Base-by-base conservation (phyloP, 345 rosid species). In the Ceriops decandra region DNA sequence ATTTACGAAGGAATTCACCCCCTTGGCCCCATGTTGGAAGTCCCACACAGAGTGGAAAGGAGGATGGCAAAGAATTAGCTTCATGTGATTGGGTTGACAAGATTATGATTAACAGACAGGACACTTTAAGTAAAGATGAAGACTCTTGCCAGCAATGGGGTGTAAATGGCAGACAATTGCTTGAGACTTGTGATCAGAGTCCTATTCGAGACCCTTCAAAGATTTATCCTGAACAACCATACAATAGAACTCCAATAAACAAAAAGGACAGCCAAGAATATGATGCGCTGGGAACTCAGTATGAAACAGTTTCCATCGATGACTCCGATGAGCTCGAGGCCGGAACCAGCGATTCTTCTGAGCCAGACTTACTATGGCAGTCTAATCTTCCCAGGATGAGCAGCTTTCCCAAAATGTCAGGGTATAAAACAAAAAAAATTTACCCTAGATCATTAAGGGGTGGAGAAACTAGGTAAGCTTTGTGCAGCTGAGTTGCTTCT, bases 301-400 rank as follows among this genome's bases (percentile, higher is more conserved):
- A 27, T 2, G 89, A 82, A 56, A 36, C 30, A 21, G 74, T 62
- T 15, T 77, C 73, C 6, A 77, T 72, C 0, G 76, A 77, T 31
- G 80, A 60, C 47, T 77, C 76, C 22, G 80, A 77, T 8, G 79
- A 70, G 28, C 70, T 76, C 10, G 80, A 77, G 19, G 73, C 73
- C 15, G 70, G 57, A 52, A 72, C 80, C 52, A 77, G 80, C 31
- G 80, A 77, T 63, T 77, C 86, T 75, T 91, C 95, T 1, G 99
- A 90, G 61, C 72, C 88, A 7, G 96, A 91, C 62, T 62, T 77
- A 76, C 52, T 70, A 61, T 87, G 86, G 87, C 90, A 85, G 70
- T 77, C 83, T 66, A 83, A 57, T 27, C 67, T 84, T 60, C 88
- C 88, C 17, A 90, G 71, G 77, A 65, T 54, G 24, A 62, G 76